Conservation (phyloP, 2,329 filamentous ascomycete species). For the Clarireedia paspali region DNA sequence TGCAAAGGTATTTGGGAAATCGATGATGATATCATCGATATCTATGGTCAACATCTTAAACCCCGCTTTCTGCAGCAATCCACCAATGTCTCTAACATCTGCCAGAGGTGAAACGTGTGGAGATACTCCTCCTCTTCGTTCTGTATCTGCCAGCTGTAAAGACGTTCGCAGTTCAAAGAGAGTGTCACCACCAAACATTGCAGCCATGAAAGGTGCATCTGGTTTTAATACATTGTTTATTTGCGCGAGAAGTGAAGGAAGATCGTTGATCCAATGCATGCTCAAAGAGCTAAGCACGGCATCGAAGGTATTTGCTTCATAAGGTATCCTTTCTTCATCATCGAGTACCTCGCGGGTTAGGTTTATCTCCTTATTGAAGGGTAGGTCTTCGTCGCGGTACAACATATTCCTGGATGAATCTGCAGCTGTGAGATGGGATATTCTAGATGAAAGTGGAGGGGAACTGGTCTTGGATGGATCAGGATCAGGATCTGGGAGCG, state of each 20-base stretch:
- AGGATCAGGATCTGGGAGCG: conserved; percentile 59
- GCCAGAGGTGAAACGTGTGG: conserved; percentile 87
- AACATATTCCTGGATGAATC: conserved; percentile 75
- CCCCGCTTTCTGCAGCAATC: conserved; percentile 74
- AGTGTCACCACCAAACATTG: conserved; percentile 94
- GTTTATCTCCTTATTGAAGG: conserved; percentile 66
- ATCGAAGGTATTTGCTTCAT: conserved; percentile 70
- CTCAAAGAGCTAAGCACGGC: conserved; percentile 83
- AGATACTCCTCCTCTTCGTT: conserved; percentile 83
- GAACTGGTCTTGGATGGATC: conserved; percentile 44
- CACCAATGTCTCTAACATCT: conserved; percentile 86
- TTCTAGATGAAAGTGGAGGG: conserved; percentile 60
- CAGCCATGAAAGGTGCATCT: conserved; percentile 84
- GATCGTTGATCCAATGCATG: conserved; percentile 96
- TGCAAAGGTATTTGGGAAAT: conserved; percentile 83
- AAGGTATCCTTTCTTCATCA: conserved; percentile 69
- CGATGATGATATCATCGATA: conserved; percentile 92
- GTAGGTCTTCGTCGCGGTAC: conserved; percentile 66
- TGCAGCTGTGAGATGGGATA: conserved; percentile 68
- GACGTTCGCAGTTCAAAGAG: conserved; percentile 90
- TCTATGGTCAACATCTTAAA: conserved; percentile 97
- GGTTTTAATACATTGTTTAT: conserved; percentile 85
- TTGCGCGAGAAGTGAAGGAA: conserved; percentile 75
- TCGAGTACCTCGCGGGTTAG: conserved; percentile 70
- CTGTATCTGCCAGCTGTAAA: conserved; percentile 84